phyloP scores from a whole-genome alignment of 1,284 basidiomycete genomes.

The Cutaneotrichosporon sp. region DNA sequence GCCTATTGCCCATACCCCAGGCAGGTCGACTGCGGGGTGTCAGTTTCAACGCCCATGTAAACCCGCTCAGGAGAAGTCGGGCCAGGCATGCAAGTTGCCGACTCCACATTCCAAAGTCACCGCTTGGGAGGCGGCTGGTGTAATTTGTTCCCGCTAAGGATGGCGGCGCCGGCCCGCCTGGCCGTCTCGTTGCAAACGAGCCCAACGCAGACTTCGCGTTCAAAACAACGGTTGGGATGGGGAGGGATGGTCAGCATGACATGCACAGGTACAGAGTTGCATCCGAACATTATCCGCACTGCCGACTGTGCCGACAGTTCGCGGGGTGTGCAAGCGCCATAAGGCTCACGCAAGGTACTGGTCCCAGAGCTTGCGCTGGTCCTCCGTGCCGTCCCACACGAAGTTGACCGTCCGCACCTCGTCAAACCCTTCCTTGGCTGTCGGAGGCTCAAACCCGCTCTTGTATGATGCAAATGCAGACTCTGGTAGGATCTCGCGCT shows the following conservation, averaged over 20 bases:
- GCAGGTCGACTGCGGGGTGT: too few relatives aligned
- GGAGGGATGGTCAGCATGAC: background rate
- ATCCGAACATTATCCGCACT: background rate
- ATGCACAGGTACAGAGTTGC: background rate
- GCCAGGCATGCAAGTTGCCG: background rate
- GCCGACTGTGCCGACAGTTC: too few relatives aligned
- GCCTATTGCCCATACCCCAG: too few relatives aligned
- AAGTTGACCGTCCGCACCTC: constrained; percentile 77
- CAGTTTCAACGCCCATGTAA: too few relatives aligned
- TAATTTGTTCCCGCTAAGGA: too few relatives aligned
- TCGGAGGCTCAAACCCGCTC: constrained; percentile 67
- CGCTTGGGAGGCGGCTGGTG: too few relatives aligned
- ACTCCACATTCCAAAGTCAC: background rate
- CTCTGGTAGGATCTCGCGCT: constrained; percentile 65
- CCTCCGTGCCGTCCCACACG: constrained; percentile 71
- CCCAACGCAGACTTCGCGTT: too few relatives aligned
- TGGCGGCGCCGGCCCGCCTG: too few relatives aligned
- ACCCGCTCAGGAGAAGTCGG: too few relatives aligned
- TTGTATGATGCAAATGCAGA: constrained; percentile 65
- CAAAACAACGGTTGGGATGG: too few relatives aligned
- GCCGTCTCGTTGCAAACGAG: too few relatives aligned
- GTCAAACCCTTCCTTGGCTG: constrained; percentile 67
- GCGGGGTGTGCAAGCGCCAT: too few relatives aligned
- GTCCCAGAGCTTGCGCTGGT: constrained; percentile 69
- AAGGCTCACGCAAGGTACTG: constrained; percentile 65